These are phyloP conservation scores for Aspergillus cavernicola DNA, from an alignment of 495 filamentous ascomycete species.

Conservation along the genomic window DNA sequence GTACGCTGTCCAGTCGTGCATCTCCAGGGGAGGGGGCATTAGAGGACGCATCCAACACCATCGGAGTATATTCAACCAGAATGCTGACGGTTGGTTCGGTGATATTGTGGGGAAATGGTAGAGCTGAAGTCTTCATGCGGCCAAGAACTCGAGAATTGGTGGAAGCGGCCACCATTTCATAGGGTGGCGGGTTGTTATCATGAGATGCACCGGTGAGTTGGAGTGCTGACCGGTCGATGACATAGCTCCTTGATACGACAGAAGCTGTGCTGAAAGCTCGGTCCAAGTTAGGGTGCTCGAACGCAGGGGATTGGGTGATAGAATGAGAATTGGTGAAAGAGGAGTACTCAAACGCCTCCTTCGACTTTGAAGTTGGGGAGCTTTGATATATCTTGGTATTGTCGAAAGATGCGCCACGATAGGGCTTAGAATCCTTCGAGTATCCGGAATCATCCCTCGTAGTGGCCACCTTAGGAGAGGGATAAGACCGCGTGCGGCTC, in stretches of 20 bases:
- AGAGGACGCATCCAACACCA: conserved; percentile 36
- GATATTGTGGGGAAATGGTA: conserved; percentile 29
- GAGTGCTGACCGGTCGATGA: conserved; percentile 43
- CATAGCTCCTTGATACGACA: conserved; percentile 25
- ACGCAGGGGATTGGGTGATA: conserved; percentile 10
- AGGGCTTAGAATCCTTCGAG: conserved; percentile 24
- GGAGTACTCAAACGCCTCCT: conserved; percentile 17
- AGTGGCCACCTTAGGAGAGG: conserved; percentile 12
- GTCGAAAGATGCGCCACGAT: conserved; percentile 27
- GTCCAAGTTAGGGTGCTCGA: conserved; percentile 16
- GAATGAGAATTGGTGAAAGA: conserved; percentile 21
- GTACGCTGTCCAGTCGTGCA: conserved; percentile 36
- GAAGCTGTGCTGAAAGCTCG: conserved; percentile 15
- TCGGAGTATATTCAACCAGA: conserved; percentile 44
- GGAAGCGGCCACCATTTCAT: conserved; percentile 42
- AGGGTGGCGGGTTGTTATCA: conserved; percentile 44
- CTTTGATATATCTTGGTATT: conserved; percentile 31
- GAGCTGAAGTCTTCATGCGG: conserved; percentile 40
- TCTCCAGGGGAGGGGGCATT: conserved; percentile 23
- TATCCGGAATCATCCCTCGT: conserved; percentile 8
- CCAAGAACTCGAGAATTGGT: conserved; percentile 47
- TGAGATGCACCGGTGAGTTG: conserved; percentile 41
- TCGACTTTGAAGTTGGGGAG: conserved; percentile 12
- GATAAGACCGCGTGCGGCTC: conserved; percentile 25
- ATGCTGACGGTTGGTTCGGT: conserved; percentile 42